Conservation (phyloP, 2,329 filamentous ascomycete genomes). For the Phialemoniopsis sp. region DNA sequence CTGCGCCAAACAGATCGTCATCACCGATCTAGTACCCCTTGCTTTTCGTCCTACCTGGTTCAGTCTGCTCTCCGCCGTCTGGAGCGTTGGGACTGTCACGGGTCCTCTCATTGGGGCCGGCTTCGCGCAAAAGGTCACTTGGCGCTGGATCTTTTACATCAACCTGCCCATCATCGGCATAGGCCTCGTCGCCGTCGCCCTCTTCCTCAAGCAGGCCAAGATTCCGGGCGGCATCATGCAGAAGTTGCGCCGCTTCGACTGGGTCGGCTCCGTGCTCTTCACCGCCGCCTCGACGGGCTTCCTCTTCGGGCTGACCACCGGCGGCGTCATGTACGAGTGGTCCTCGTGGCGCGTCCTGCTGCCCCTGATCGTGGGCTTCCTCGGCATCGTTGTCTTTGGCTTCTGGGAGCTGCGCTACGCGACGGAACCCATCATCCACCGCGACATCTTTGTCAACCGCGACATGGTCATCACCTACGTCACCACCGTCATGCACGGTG, state of each 20-base stretch:
- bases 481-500: slow-evolving; percentile 53
- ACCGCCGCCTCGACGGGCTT: slow-evolving; percentile 53
- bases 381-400: slow-evolving; percentile 45
- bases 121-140: slow-evolving; percentile 45
- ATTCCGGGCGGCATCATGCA: slow-evolving; percentile 37
- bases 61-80: slow-evolving; percentile 35
- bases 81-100: slow-evolving; percentile 50
- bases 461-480: slow-evolving; percentile 21
- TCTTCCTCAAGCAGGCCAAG: slow-evolving; percentile 50
- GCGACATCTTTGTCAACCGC: slow-evolving; percentile 36
- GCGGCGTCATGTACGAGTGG: slow-evolving; percentile 64
- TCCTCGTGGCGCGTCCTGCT: slow-evolving; percentile 56
- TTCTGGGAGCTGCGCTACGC: slow-evolving; percentile 50
- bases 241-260: slow-evolving; percentile 56
- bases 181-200: slow-evolving; percentile 36
- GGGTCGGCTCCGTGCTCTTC: slow-evolving; percentile 58
- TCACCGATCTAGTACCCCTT: slow-evolving; percentile 40
- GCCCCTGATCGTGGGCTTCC: slow-evolving; percentile 52
- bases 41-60: slow-evolving; percentile 34
- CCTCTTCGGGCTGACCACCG: slow-evolving; percentile 58
- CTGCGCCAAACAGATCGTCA: slow-evolving; percentile 22
- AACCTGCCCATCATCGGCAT: slow-evolving; percentile 54
- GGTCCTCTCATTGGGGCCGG: slow-evolving; percentile 50
- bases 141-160: slow-evolving; percentile 64
- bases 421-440: slow-evolving; percentile 42